phyloP scores from a whole-genome alignment of 202 grass and related monocot species.

The Setaria italica region DNA sequence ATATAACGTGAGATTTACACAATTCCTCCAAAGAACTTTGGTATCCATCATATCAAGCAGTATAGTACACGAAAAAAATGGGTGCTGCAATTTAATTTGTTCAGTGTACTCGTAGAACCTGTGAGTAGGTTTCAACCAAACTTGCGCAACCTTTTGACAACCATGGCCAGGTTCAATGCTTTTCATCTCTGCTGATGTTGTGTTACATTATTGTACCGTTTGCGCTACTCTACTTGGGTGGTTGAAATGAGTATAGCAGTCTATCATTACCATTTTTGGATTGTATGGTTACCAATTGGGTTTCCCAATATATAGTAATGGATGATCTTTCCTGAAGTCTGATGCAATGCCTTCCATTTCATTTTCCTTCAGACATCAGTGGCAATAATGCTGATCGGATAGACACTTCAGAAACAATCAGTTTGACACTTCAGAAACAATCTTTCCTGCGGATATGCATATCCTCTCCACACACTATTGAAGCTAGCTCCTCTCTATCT shows the following conservation, averaged over 20 bases:
- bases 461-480: constrained; percentile 22
- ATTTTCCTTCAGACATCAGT: constrained; percentile 7
- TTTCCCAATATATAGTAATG: constrained; percentile 22
- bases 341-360: neutral
- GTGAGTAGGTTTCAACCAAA: constrained; percentile 18
- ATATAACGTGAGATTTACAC: constrained; percentile 24
- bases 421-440: constrained; percentile 18
- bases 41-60: constrained; percentile 35
- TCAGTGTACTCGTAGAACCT: neutral
- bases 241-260: constrained; percentile 14
- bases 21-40: constrained; percentile 34
- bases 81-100: neutral
- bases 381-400: constrained; percentile 32
- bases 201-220: constrained; percentile 20
- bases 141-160: constrained; percentile 22
- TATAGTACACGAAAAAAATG: constrained; percentile 31
- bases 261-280: neutral
- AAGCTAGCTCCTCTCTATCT: constrained; percentile 31
- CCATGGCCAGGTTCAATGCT: constrained; percentile 38
- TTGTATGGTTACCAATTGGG: neutral
- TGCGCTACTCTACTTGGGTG: neutral
- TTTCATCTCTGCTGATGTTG: constrained; percentile 11
- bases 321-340: constrained; percentile 9
- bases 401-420: constrained; percentile 35
- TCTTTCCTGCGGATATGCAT: neutral